These are phyloP conservation scores for Ehretia macrophylla DNA, from an alignment of 257 asterid species.

Conservation along the genomic window DNA sequence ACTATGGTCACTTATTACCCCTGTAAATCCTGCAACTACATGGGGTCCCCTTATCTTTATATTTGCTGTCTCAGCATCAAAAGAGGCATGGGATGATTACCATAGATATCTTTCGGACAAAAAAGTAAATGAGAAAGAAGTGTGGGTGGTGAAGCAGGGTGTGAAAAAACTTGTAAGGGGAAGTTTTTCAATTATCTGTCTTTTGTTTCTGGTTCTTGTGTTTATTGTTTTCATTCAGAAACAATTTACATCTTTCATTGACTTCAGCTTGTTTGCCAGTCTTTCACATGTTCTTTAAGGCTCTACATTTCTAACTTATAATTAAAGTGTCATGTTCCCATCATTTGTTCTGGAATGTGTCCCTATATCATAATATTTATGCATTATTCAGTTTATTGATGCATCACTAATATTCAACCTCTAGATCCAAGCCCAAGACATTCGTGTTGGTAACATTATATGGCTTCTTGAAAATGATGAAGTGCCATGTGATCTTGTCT, in stretches of 20 bases:
- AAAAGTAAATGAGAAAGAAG: constrained; percentile 96
- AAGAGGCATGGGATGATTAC: constrained; percentile 99
- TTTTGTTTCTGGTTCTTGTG: constrained; percentile 4
- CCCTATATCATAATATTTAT: too few species aligned
- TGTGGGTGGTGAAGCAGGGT: constrained; percentile 89
- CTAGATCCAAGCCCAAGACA: constrained; percentile 89
- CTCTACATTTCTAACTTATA: too few species aligned
- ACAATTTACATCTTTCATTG: too few species aligned
- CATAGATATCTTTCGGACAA: constrained; percentile 90
- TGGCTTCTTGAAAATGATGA: constrained; percentile 99
- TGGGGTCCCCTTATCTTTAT: constrained; percentile 99
- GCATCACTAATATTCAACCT: constrained; percentile 16
- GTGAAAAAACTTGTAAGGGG: constrained; percentile 66
- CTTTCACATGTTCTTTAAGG: too few species aligned
- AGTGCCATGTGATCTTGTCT: constrained; percentile 94
- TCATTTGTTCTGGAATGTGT: too few species aligned
- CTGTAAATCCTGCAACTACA: constrained; percentile 99
- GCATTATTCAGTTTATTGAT: not conserved
- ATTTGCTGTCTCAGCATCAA: constrained; percentile 94
- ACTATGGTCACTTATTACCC: constrained; percentile 97
- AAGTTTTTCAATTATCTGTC: not conserved
- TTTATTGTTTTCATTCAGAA: not conserved
- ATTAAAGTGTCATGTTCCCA: too few species aligned
- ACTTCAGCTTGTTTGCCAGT: too few species aligned
- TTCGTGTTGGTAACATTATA: constrained; percentile 82